Conservation (phyloP, 192 early-diverging fungal genomes). For the Coemansia sp. region DNA sequence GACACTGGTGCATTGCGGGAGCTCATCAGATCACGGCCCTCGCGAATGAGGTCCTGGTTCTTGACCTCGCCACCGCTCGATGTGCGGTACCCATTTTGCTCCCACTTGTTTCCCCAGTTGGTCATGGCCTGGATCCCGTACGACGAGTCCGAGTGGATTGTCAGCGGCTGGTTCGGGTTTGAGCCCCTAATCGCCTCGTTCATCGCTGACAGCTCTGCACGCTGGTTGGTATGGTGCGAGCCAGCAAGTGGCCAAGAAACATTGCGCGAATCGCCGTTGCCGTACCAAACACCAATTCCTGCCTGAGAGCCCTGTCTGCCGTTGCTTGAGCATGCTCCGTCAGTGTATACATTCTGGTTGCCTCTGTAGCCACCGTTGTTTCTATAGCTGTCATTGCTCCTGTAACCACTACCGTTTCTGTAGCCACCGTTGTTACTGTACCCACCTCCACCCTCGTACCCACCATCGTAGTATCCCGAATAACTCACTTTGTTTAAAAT, state of each 20-base stretch:
- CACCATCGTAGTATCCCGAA: not conserved
- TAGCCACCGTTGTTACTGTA: not conserved
- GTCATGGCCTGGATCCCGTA: constrained; percentile 28
- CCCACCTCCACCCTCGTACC: not conserved
- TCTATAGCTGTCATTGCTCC: not conserved
- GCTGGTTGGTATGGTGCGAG: constrained; percentile 24
- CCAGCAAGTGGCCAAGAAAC: constrained; percentile 38
- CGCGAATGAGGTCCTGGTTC: constrained; percentile 20
- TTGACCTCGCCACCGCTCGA: not conserved
- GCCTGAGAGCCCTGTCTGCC: constrained; percentile 45
- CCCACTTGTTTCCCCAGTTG: constrained; percentile 21
- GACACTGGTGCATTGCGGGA: constrained; percentile 1
- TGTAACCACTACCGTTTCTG: not conserved
- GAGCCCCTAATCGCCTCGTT: constrained; percentile 8
- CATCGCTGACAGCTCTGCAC: constrained; percentile 32
- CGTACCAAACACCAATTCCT: constrained; percentile 59
- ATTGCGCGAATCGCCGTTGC: constrained; percentile 51
- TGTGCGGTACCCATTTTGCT: constrained; percentile 16
- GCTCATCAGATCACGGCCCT: not conserved
- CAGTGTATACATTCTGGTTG: constrained; percentile 44
- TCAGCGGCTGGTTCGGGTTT: constrained; percentile 4
- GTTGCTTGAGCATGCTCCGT: constrained; percentile 56
- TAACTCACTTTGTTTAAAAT: not conserved
- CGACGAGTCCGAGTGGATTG: constrained; percentile 21
- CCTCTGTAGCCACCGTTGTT: not conserved